Evolutionary conservation across 129 eudicot genomes (phyloP).

Genomic region (Erigeron canadensis): DNA sequence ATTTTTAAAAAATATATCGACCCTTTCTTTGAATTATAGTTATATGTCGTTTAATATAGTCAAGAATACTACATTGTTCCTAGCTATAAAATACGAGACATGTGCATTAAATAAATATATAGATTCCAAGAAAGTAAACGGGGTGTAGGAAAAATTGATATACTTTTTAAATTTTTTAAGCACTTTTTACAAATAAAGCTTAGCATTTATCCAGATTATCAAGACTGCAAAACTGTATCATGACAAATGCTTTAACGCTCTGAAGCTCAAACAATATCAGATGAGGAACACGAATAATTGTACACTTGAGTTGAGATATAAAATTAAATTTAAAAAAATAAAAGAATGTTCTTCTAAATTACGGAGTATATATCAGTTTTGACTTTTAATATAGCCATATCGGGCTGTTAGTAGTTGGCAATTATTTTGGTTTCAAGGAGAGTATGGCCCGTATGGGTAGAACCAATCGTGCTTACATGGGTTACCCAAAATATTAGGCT

Average conservation of each 20-base stretch:
- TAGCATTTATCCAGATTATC: neutral
- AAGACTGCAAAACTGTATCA: neutral
- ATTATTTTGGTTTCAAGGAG: neutral
- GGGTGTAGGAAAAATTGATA: conserved; percentile 9
- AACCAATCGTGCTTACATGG: neutral
- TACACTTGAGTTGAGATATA: no score
- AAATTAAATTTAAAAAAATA: no score
- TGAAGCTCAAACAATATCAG: no score
- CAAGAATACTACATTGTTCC: neutral
- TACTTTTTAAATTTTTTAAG: neutral
- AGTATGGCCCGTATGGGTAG: neutral
- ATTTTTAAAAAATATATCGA: neutral
- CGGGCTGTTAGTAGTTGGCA: no score
- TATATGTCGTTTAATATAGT: neutral
- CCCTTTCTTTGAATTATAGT: neutral
- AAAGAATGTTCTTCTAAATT: no score
- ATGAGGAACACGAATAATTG: no score
- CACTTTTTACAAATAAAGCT: neutral
- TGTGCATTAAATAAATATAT: conserved; percentile 6
- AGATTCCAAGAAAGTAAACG: conserved; percentile 22
- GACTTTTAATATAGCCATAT: no score
- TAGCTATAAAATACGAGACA: neutral
- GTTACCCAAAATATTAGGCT: neutral
- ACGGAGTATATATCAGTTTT: no score
- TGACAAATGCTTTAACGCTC: no score